Percentiles rank a stretch among this genome's conserved stretches.
phyloP scores from a whole-genome alignment of 2,329 filamentous ascomycete species.

The Chalara sp. region DNA sequence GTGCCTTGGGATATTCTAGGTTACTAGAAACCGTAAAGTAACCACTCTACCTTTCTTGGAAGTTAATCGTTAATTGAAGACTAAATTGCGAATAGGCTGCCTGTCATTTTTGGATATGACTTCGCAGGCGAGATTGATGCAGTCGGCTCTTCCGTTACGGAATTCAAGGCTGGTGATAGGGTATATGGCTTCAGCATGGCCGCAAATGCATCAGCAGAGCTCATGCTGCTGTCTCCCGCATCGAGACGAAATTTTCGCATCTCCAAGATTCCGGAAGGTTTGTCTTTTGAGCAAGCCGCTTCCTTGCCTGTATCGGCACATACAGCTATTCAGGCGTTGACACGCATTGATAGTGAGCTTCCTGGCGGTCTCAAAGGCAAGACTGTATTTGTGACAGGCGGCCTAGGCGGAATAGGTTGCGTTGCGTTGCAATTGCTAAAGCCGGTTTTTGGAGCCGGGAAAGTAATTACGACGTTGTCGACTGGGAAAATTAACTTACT shows the following conservation, averaged over 20 bases:
- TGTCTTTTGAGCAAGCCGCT: constrained; percentile 34
- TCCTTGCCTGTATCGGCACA: constrained; percentile 33
- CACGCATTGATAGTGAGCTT: constrained; percentile 22
- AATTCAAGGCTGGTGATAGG: constrained; percentile 32
- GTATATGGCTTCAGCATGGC: constrained; percentile 30
- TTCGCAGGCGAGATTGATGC: constrained; percentile 32
- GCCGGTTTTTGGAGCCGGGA: constrained; percentile 35
- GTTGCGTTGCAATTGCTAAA: constrained; percentile 38
- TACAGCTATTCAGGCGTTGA: constrained; percentile 33
- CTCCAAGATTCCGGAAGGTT: constrained; percentile 21
- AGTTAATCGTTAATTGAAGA: too few species aligned
- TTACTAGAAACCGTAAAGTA: neutral
- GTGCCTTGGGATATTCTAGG: neutral
- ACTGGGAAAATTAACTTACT: constrained; percentile 34
- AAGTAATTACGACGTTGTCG: constrained; percentile 39
- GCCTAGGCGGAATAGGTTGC: constrained; percentile 31
- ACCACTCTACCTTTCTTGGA: too few species aligned
- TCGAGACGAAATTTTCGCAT: constrained; percentile 27
- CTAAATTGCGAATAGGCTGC: too few species aligned
- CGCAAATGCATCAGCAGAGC: constrained; percentile 26
- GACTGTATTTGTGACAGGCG: constrained; percentile 32
- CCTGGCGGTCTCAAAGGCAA: constrained; percentile 33
- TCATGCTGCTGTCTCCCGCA: constrained; percentile 22
- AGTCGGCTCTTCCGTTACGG: constrained; percentile 27
- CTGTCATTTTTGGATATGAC: constrained; percentile 32